Evolutionary conservation across 495 filamentous ascomycete species (phyloP).

Genomic region (Aspergillus cavernicola): DNA sequence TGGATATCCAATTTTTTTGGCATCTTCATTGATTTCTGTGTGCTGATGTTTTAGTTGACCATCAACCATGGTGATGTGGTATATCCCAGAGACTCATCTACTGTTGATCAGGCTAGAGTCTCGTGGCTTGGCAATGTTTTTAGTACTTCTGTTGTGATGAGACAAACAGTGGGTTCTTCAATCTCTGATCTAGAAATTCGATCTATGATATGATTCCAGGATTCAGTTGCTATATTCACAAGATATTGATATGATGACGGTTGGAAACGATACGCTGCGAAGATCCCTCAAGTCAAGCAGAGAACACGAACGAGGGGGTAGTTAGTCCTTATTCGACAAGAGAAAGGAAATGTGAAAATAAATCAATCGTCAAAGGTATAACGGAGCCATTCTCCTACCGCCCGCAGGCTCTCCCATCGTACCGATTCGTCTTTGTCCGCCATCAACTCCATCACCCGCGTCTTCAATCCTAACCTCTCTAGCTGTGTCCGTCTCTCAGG

Average conservation of each 20-base stretch:
- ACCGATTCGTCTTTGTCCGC: conserved; percentile 82
- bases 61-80: too few relatives aligned
- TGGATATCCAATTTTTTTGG: conserved; percentile 2
- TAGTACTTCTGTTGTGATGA: too few relatives aligned
- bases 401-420: conserved; percentile 90
- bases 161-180: too few relatives aligned
- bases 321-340: conserved; percentile 11
- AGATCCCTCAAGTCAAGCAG: conserved; percentile 9
- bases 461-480: conserved; percentile 89
- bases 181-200: too few relatives aligned
- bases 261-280: conserved; percentile 9
- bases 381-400: conserved; percentile 89
- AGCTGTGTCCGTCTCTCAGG: conserved; percentile 78
- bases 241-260: conserved; percentile 11
- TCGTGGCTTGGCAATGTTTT: too few relatives aligned
- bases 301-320: conserved; percentile 11
- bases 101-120: too few relatives aligned
- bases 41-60: not conserved
- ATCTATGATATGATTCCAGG: too few relatives aligned
- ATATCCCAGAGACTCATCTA: too few relatives aligned
- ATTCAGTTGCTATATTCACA: conserved; percentile 14
- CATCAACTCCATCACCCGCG: conserved; percentile 94
- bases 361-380: conserved; percentile 69
- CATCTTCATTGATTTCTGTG: not conserved
- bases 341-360: conserved; percentile 11